phyloP scores from a whole-genome alignment of 306 rosid species.

The Cicer bijugum region DNA sequence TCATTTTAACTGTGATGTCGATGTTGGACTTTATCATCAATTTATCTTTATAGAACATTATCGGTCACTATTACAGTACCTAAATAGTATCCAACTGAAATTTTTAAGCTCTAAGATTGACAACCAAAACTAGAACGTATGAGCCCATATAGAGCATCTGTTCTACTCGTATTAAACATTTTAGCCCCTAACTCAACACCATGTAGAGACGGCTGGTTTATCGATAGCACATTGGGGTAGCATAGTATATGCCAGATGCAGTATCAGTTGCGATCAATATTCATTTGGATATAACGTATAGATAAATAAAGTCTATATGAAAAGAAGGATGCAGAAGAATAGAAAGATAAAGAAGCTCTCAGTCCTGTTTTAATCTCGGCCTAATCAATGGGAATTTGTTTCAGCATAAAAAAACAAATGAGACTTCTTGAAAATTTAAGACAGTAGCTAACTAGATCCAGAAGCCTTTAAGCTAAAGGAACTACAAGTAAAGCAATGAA shows the following conservation, averaged over 20 bases:
- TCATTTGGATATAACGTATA: background rate
- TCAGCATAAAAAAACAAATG: background rate
- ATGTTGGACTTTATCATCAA: background rate
- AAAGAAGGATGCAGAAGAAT: background rate
- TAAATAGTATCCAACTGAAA: background rate
- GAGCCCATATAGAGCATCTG: background rate
- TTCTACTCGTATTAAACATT: background rate
- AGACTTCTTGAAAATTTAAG: slow-evolving; percentile 12
- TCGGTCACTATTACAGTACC: background rate
- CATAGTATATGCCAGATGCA: background rate
- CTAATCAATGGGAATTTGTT: slow-evolving; percentile 20
- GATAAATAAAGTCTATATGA: background rate
- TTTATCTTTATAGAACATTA: background rate
- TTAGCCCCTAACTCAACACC: background rate
- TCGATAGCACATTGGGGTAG: background rate
- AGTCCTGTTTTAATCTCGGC: background rate
- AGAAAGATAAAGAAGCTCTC: background rate
- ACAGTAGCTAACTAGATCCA: slow-evolving; percentile 37
- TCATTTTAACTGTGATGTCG: background rate
- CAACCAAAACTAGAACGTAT: background rate
- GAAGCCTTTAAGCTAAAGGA: slow-evolving; percentile 25
- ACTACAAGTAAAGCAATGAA: background rate
- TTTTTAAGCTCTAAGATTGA: background rate
- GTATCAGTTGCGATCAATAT: background rate
- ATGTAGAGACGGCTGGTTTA: background rate